phyloP scores from a whole-genome alignment of 2,329 filamentous ascomycete species.

The Phaeosphaeria sp. region DNA sequence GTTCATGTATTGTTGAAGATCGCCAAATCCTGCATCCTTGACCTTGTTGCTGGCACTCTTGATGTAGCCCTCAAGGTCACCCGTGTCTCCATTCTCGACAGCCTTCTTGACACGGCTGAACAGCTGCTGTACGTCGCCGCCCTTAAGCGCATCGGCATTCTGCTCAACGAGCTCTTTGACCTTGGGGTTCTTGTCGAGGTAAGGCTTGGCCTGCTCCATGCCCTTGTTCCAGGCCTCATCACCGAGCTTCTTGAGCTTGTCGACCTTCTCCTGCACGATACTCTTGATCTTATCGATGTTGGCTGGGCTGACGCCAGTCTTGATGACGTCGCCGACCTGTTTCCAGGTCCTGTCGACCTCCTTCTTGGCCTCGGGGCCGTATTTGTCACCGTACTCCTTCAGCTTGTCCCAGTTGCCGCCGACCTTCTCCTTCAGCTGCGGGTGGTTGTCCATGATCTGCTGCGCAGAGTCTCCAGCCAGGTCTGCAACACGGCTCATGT shows the following conservation, averaged over 20 bases:
- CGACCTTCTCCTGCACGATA: conserved; percentile 72
- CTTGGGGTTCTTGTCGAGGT: conserved; percentile 78
- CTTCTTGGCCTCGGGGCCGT: conserved; percentile 79
- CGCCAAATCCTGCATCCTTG: conserved; percentile 59
- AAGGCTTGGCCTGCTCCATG: conserved; percentile 72
- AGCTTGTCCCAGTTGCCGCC: conserved; percentile 72
- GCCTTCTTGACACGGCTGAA: conserved; percentile 68
- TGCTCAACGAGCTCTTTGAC: conserved; percentile 75
- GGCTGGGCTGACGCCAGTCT: conserved; percentile 64
- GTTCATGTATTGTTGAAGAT: conserved; percentile 68
- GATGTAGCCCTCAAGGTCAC: conserved; percentile 67
- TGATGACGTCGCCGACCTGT: conserved; percentile 69
- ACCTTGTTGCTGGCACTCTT: conserved; percentile 65
- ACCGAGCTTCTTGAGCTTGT: conserved; percentile 70
- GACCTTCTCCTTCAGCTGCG: conserved; percentile 73
- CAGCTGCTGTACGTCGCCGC: conserved; percentile 69
- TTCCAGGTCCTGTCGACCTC: conserved; percentile 74
- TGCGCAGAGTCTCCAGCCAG: conserved; percentile 67
- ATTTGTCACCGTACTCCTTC: conserved; percentile 71
- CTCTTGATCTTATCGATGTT: conserved; percentile 63
- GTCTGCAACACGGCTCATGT: conserved; percentile 64
- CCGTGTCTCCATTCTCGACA: conserved; percentile 65
- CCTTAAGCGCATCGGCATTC: conserved; percentile 71
- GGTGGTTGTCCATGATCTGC: conserved; percentile 76
- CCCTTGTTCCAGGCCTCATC: conserved; percentile 77